Evolutionary conservation across 352 stramenopile species (phyloP).

Genomic region (Phytophthora hibernalis): DNA sequence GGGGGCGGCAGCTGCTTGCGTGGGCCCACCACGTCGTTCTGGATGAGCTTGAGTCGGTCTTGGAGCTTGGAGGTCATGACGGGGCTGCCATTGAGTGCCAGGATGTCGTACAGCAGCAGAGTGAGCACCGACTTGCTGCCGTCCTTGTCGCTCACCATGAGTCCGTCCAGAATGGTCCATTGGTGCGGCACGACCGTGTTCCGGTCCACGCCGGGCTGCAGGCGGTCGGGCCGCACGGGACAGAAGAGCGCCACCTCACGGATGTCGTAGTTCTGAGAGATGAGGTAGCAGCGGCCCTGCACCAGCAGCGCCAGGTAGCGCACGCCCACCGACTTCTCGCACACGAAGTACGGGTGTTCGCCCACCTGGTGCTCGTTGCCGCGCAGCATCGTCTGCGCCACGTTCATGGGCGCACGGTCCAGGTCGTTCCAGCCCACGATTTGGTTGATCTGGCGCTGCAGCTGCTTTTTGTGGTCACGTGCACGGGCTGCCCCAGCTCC

Average conservation of each 20-base stretch:
- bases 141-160: constrained; percentile 86
- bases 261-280: constrained; percentile 87
- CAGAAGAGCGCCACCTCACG: constrained; percentile 82
- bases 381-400: constrained; percentile 73
- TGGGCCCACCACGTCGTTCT: constrained; percentile 89
- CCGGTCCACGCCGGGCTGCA: constrained; percentile 79
- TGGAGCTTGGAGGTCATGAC: constrained; percentile 89
- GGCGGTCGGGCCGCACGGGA: constrained; percentile 74
- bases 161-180: constrained; percentile 89
- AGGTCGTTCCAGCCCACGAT: constrained; percentile 85
- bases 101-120: constrained; percentile 86
- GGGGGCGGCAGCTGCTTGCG: constrained; percentile 76
- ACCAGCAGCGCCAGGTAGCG: constrained; percentile 82
- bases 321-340: constrained; percentile 79
- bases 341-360: constrained; percentile 89
- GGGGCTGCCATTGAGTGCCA: constrained; percentile 82
- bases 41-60: constrained; percentile 88
- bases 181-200: constrained; percentile 80
- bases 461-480: constrained; percentile 81
- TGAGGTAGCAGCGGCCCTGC: constrained; percentile 82
- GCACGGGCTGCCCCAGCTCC: constrained; percentile 70
- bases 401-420: constrained; percentile 77
- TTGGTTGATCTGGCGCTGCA: constrained; percentile 83
- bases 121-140: constrained; percentile 72
- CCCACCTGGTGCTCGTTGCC: constrained; percentile 78